Base-by-base conservation (phyloP, 2,329 filamentous ascomycete species). In the Fusarium mangiferae region DNA sequence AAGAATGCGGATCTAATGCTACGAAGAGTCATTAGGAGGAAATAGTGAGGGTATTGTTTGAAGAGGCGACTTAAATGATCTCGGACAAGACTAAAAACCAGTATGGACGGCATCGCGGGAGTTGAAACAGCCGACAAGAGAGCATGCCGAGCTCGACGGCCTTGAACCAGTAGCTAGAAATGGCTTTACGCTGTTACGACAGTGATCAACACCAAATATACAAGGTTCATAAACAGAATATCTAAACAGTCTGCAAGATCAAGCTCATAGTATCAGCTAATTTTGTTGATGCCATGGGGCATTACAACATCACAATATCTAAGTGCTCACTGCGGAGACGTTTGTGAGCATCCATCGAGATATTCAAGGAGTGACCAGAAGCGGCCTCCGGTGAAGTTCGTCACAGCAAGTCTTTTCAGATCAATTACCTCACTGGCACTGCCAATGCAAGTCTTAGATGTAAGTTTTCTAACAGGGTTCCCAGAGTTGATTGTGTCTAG, bases 201-300 rank as follows among this genome's bases (percentile, higher is more conserved):
- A 71, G 22, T 68, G 46, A 33, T 75, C 69, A 28, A 73, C 60
- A 7, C 72, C 72, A 39, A 75, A 75, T 4, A 57, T 51, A 57
- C 68, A 22, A 17, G 7, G 11, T 18, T 30, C 26, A 26, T 60
- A 14, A 63, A 42, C 33, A 54, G 14, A 18, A 17, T 28, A 17
- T 18, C 7, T 7, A 10, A 46, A 11, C 4, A 49, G n/a, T 30
- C 22, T 49, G 28, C 13, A 28, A 42, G 28, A 33, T 30, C 28
- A 49, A 33, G 15, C 39, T 49, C 46, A 75, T 80, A 2, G 87
- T 88, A 76, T 90, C 88, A 73, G 89, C 88, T 8, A 90, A 80
- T 14, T 0, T 86, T 89, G 70, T 90, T 89, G 6, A 88, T 90
- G n/a, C 88, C 88, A 72, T 82, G 80, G 12, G 72, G 45, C 73